A percentile compares a stretch with the other conserved stretches of the same genome.
Conservation (phyloP, 2,329 filamentous ascomycete genomes). For the Diplodia sapinea region DNA sequence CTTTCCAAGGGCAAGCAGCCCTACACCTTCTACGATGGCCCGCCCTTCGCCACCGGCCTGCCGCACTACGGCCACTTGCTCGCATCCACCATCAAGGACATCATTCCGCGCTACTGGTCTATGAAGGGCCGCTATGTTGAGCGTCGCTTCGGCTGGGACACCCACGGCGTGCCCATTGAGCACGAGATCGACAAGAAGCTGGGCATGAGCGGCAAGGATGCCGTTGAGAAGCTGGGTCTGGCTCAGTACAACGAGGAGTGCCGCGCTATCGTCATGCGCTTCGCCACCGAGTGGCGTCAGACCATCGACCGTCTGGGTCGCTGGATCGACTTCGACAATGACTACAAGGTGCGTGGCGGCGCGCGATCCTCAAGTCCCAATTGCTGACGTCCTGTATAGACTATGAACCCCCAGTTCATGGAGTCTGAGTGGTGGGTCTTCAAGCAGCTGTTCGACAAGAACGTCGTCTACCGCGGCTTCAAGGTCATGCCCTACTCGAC, state of each 20-base stretch:
- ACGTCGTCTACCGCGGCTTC: constrained; percentile 85
- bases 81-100: constrained; percentile 95
- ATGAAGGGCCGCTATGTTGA: constrained; percentile 96
- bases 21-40: constrained; percentile 91
- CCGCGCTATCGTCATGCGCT: constrained; percentile 90
- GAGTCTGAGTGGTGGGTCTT: constrained; percentile 97
- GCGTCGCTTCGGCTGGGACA: constrained; percentile 93
- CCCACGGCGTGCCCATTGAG: constrained; percentile 92
- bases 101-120: constrained; percentile 94
- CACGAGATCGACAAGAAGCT: constrained; percentile 98
- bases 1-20: constrained; percentile 80
- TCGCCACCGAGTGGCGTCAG: constrained; percentile 81
- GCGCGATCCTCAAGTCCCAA: not conserved
- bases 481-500: constrained; percentile 96
- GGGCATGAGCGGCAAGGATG: constrained; percentile 84
- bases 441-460: constrained; percentile 90
- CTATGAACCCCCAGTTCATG: constrained; percentile 96
- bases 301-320: constrained; percentile 88
- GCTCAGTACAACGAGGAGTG: constrained; percentile 92
- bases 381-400: constrained; percentile 57
- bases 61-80: constrained; percentile 78
- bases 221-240: constrained; percentile 84
- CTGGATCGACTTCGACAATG: constrained; percentile 98
- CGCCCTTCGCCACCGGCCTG: constrained; percentile 61
- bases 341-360: constrained; percentile 74